A percentile compares a stretch with the other conserved stretches of the same genome.
Evolutionary conservation across 441 rosid genomes (phyloP).

Genomic region (Croton laevigatus): DNA sequence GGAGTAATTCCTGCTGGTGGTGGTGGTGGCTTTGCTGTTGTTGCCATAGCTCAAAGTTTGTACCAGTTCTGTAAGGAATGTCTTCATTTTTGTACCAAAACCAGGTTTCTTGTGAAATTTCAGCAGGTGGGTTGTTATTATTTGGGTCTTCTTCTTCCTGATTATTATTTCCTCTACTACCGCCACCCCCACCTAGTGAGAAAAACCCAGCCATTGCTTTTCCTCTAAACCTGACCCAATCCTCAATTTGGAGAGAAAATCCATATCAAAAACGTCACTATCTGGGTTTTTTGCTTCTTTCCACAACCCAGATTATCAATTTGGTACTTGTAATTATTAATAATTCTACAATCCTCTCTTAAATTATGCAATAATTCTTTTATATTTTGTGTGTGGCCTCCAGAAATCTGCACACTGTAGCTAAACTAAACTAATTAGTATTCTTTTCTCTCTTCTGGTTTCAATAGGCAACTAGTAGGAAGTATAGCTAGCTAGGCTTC

Average conservation of each 20-base stretch:
- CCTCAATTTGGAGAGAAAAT: conserved; percentile 34
- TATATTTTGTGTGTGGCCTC: not conserved
- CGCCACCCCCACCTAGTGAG: conserved; percentile 53
- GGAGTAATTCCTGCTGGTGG: conserved; percentile 28
- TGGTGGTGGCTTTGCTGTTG: conserved; percentile 50
- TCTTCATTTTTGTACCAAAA: conserved; percentile 65
- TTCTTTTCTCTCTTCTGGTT: not conserved
- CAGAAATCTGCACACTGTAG: not conserved
- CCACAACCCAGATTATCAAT: conserved; percentile 22
- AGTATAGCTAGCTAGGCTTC: not conserved
- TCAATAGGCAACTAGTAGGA: not conserved
- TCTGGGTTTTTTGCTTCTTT: conserved; percentile 10
- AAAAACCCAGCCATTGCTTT: conserved; percentile 62
- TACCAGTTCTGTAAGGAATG: conserved; percentile 36
- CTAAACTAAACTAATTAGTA: not conserved
- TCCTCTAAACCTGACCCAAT: conserved; percentile 30
- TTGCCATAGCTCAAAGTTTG: conserved; percentile 60
- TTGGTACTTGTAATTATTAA: not conserved
- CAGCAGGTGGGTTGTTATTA: conserved; percentile 29
- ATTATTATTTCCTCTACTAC: conserved; percentile 27
- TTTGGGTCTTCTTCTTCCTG: conserved; percentile 38
- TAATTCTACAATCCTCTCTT: conserved; percentile 5
- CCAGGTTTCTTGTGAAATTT: conserved; percentile 56
- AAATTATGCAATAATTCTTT: not conserved
- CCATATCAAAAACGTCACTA: conserved; percentile 39